These are phyloP conservation scores for Antitrichia curtipendula DNA, from an alignment of 225 moss, liverwort and hornwort species.

Conservation along the genomic window DNA sequence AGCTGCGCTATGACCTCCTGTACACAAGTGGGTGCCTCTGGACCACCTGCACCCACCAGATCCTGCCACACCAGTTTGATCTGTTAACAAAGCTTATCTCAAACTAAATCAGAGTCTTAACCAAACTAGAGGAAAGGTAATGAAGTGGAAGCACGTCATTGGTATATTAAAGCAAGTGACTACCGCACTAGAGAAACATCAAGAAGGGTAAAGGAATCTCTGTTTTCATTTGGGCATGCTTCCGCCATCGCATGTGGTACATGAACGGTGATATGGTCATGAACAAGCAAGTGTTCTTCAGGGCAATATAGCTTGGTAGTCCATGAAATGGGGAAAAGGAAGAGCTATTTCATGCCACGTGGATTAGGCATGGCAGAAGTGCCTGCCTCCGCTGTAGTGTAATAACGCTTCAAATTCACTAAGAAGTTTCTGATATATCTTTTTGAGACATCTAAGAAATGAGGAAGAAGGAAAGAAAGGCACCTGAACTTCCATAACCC, in stretches of 20 bases:
- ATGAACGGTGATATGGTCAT: background rate
- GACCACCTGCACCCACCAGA: constrained; percentile 73
- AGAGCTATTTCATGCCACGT: background rate
- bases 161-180: background rate
- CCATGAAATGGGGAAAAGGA: background rate
- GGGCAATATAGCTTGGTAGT: background rate
- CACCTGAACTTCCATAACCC: constrained; percentile 92
- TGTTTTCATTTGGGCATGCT: background rate
- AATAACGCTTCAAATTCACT: background rate
- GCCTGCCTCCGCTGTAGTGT: background rate
- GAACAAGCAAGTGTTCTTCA: background rate
- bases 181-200: background rate
- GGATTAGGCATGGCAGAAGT: background rate
- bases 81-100: background rate
- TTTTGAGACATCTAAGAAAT: background rate
- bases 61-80: constrained; percentile 32
- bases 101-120: background rate
- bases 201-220: background rate
- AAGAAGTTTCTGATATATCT: background rate
- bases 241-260: background rate
- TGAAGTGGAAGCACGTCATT: background rate
- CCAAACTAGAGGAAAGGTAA: background rate
- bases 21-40: constrained; percentile 50
- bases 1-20: constrained; percentile 82
- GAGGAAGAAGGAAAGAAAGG: background rate